phyloP scores from a whole-genome alignment of 345 rosid species.

The Brassica carinata region DNA sequence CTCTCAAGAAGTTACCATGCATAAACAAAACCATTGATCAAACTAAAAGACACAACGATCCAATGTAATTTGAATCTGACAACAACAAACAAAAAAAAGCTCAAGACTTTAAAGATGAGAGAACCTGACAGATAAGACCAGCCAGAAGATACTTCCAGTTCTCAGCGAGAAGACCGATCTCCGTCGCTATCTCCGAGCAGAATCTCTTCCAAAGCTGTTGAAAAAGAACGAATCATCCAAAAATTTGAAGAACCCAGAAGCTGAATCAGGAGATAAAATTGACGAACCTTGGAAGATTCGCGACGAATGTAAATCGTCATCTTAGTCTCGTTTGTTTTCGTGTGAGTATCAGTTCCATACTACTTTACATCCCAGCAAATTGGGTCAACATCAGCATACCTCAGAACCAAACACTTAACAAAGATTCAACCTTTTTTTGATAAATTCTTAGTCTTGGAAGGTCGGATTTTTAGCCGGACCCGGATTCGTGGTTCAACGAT shows the following conservation, averaged over 20 bases:
- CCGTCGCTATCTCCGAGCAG: constrained; percentile 76
- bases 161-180: constrained; percentile 78
- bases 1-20: constrained; percentile 32
- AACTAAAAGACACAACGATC: constrained; percentile 12
- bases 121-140: constrained; percentile 86
- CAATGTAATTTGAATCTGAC: not conserved
- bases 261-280: not conserved
- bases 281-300: constrained; percentile 82
- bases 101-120: not conserved
- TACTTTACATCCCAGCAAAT: constrained; percentile 54
- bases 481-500: constrained; percentile 35
- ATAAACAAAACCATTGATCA: constrained; percentile 8
- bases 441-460: constrained; percentile 14
- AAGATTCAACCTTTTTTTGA: not conserved
- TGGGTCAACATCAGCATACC: constrained; percentile 49
- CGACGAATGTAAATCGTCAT: constrained; percentile 97
- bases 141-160: constrained; percentile 91
- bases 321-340: constrained; percentile 25
- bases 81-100: constrained; percentile 1
- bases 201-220: constrained; percentile 89
- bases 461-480: constrained; percentile 22
- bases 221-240: constrained; percentile 19
- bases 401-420: constrained; percentile 12
- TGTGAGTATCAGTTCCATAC: constrained; percentile 65
- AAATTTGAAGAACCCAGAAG: constrained; percentile 12